Percentiles rank a stretch among this genome's conserved stretches.
These are phyloP conservation scores for Clathrospora elynae DNA, from an alignment of 2,329 filamentous ascomycete species.

Conservation along the genomic window DNA sequence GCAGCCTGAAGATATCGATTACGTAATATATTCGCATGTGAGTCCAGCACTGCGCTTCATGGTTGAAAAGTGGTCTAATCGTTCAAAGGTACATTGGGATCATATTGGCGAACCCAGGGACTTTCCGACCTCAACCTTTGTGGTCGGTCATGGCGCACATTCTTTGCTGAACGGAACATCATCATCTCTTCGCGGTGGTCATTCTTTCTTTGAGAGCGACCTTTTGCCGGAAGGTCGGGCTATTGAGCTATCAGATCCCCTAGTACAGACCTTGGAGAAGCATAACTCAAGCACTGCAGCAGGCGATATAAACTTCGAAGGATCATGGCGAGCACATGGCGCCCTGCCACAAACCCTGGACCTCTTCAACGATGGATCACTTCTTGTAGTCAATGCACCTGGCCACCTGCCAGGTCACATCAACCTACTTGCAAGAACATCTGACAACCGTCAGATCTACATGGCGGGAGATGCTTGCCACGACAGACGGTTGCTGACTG, in stretches of 20 bases:
- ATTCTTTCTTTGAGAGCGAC: slow-evolving; percentile 53
- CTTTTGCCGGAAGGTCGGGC: slow-evolving; percentile 51
- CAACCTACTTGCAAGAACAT: slow-evolving; percentile 55
- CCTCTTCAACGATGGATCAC: slow-evolving; percentile 55
- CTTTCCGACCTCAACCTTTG: slow-evolving; percentile 47
- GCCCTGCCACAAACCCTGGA: slow-evolving; percentile 55
- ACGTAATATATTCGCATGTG: slow-evolving; percentile 51
- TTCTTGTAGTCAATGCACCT: slow-evolving; percentile 57
- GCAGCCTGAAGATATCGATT: slow-evolving; percentile 48
- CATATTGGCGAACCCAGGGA: slow-evolving; percentile 50
- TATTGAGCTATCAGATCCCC: slow-evolving; percentile 52
- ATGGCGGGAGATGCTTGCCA: slow-evolving; percentile 62
- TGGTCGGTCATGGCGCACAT: slow-evolving; percentile 46
- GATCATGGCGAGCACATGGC: slow-evolving; percentile 52
- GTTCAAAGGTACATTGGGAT: slow-evolving; percentile 49
- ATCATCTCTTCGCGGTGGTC: slow-evolving; percentile 30
- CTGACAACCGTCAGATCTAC: slow-evolving; percentile 50
- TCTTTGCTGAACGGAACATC: slow-evolving; percentile 32
- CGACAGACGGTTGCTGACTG: slow-evolving; percentile 57
- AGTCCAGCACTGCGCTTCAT: slow-evolving; percentile 12
- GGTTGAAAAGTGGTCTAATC: background rate
- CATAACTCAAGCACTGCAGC: background rate
- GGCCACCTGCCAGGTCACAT: slow-evolving; percentile 61
- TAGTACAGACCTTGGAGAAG: background rate
- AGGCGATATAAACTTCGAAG: slow-evolving; percentile 17